These are phyloP conservation scores for Dryas integrifolia DNA, from an alignment of 331 rosid species.

Conservation along the genomic window DNA sequence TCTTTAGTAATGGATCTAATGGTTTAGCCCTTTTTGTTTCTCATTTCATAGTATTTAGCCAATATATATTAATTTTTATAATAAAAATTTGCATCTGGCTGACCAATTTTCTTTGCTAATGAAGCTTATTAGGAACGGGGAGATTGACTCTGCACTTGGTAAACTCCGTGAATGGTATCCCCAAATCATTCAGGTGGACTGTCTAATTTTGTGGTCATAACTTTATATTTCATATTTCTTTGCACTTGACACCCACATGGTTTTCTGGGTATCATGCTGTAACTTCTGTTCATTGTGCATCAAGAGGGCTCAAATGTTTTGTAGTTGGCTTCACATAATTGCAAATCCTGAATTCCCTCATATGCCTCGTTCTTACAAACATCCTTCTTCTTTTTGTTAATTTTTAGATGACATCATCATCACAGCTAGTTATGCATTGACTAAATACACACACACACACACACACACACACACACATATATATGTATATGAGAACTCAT, in stretches of 20 bases:
- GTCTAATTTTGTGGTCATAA: constrained; percentile 5
- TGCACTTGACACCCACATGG: neutral
- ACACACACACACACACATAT: too few species aligned
- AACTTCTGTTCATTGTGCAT: neutral
- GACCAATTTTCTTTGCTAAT: constrained; percentile 33
- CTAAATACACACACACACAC: too few species aligned
- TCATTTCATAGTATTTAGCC: neutral
- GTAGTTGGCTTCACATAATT: neutral
- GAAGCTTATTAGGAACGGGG: constrained; percentile 86
- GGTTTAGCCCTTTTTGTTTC: neutral
- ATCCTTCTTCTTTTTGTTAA: neutral
- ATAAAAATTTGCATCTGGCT: constrained; percentile 22
- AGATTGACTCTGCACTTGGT: constrained; percentile 71
- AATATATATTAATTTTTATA: neutral
- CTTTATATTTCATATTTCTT: neutral
- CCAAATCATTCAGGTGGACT: constrained; percentile 79
- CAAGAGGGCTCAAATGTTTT: neutral
- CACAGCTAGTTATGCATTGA: neutral
- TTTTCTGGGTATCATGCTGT: constrained; percentile 22
- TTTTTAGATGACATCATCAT: neutral
- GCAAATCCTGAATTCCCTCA: neutral
- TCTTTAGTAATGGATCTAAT: neutral
- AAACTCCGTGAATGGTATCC: constrained; percentile 95
- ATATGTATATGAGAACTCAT: too few species aligned
- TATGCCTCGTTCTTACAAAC: neutral